Conservation (phyloP, 2,329 filamentous ascomycete species). For the Fusarium longipes region DNA sequence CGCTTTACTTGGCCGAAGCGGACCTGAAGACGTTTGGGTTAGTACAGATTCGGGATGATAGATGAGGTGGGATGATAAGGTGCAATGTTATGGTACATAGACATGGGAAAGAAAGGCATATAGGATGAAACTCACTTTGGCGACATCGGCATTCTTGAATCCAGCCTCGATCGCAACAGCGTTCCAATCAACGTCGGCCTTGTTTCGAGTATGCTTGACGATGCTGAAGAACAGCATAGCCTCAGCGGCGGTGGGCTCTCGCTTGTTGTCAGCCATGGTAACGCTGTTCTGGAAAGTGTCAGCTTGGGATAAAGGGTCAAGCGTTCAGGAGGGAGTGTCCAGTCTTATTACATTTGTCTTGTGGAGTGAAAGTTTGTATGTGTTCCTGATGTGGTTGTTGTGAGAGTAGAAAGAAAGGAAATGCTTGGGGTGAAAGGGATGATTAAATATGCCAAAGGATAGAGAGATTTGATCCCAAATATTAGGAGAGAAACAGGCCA, state of each 20-base stretch:
- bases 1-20: conserved; percentile 63
- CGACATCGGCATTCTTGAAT: conserved; percentile 60
- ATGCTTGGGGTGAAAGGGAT: conserved; percentile 4
- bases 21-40: conserved; percentile 45
- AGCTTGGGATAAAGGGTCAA: conserved; percentile 1
- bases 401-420: background rate
- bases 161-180: conserved; percentile 55
- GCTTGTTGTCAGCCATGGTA: conserved; percentile 50
- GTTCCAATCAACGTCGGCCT: conserved; percentile 61
- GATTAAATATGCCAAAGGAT: background rate
- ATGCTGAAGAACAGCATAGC: conserved; percentile 59
- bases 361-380: background rate
- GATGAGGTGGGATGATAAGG: background rate
- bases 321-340: background rate
- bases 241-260: conserved; percentile 55
- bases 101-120: background rate
- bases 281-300: conserved; percentile 6
- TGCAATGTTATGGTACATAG: background rate
- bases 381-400: background rate
- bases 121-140: conserved; percentile 53
- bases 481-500: background rate
- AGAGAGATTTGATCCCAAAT: conserved; percentile 1
- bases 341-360: background rate
- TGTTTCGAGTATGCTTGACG: conserved; percentile 57
- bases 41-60: background rate